phyloP scores from a whole-genome alignment of 495 filamentous ascomycete species.

The Xylaria castorea region DNA sequence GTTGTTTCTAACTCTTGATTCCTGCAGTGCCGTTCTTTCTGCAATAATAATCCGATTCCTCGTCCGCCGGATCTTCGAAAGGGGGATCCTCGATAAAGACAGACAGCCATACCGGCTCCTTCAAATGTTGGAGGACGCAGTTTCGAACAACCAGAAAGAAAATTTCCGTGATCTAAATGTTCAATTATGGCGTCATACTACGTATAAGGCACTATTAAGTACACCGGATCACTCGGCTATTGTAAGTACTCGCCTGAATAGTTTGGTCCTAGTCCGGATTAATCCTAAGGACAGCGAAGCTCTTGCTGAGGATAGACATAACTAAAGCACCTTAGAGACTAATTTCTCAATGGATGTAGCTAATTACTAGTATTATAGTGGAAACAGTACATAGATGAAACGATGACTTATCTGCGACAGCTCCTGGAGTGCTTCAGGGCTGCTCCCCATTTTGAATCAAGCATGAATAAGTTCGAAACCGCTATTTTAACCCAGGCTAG shows the following conservation, averaged over 20 bases:
- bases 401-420: background rate
- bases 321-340: background rate
- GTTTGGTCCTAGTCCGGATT: background rate
- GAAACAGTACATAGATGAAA: background rate
- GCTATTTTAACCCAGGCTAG: background rate
- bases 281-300: background rate
- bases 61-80: background rate
- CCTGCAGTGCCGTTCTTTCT: background rate
- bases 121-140: background rate
- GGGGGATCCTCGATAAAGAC: background rate
- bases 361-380: background rate
- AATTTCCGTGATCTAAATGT: background rate
- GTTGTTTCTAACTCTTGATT: background rate
- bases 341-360: background rate
- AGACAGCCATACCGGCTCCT: background rate
- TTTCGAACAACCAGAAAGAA: background rate
- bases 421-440: background rate
- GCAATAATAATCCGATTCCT: background rate
- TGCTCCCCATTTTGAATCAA: background rate
- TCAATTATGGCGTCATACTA: background rate
- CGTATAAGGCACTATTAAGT: background rate
- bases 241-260: background rate
- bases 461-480: background rate
- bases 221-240: background rate
- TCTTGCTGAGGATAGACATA: background rate